Evolutionary conservation across 176 grass and related monocot genomes (phyloP).

Genomic region (Phoenix roebelenii): DNA sequence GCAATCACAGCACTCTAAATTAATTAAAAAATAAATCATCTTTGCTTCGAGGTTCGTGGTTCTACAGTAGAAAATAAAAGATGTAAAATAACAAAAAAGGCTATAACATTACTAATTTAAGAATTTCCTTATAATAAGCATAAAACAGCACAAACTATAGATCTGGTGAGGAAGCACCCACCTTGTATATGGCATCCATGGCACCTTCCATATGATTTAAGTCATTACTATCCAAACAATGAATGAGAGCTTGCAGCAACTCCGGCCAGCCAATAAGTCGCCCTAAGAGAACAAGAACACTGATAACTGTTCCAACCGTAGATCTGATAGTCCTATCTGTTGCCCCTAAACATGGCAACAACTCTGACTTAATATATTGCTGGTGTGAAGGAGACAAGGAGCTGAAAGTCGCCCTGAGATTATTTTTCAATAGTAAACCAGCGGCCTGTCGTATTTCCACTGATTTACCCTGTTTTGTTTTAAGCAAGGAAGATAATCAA

Average conservation of each 20-base stretch:
- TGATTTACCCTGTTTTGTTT: conserved; percentile 49
- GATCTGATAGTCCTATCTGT: conserved; percentile 69
- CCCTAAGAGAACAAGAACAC: conserved; percentile 81
- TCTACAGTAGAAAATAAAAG: too few relatives aligned
- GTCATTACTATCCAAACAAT: conserved; percentile 79
- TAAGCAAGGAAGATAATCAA: conserved; percentile 18
- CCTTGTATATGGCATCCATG: conserved; percentile 97
- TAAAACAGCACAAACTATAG: neutral
- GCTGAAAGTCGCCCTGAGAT: conserved; percentile 48
- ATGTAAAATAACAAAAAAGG: too few relatives aligned
- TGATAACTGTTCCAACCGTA: conserved; percentile 84
- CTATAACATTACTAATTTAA: neutral
- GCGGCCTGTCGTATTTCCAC: conserved; percentile 91
- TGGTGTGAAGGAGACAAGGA: conserved; percentile 50
- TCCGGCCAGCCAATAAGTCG: conserved; percentile 77
- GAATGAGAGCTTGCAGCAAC: conserved; percentile 66
- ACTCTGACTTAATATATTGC: conserved; percentile 71
- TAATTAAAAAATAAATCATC: too few relatives aligned
- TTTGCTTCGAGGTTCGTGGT: too few relatives aligned
- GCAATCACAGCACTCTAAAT: too few relatives aligned
- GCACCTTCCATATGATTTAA: conserved; percentile 97
- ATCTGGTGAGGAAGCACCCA: conserved; percentile 11
- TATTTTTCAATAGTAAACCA: conserved; percentile 83
- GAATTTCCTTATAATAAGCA: neutral
- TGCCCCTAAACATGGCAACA: conserved; percentile 78